These are phyloP conservation scores for Plantago elongata DNA, from an alignment of 257 asterid species.

Conservation along the genomic window DNA sequence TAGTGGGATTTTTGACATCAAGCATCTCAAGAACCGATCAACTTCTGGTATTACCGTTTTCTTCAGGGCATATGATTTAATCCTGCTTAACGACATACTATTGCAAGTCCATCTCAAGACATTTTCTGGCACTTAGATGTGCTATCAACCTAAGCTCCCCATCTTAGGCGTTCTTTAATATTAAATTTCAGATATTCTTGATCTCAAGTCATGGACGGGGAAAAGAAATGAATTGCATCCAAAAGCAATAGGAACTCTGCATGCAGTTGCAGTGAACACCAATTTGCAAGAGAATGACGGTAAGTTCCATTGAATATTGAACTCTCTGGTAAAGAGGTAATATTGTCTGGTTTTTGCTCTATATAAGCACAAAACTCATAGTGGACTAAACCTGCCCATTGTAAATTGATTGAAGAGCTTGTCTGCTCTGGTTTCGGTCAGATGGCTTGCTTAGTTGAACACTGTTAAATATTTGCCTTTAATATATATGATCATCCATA, in stretches of 20 bases:
- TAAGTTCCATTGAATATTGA: constrained; percentile 21
- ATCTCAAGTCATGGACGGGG: constrained; percentile 80
- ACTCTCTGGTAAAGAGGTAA: background rate
- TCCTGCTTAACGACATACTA: background rate
- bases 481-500: background rate
- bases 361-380: background rate
- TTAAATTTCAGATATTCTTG: constrained; percentile 53
- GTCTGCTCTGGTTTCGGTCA: background rate
- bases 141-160: constrained; percentile 5
- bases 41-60: constrained; percentile 47
- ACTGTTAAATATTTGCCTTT: background rate
- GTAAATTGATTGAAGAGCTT: background rate
- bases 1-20: constrained; percentile 74
- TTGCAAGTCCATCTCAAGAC: background rate
- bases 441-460: background rate
- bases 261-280: constrained; percentile 84
- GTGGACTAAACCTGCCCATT: too few relatives aligned
- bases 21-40: constrained; percentile 63
- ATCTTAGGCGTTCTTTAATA: constrained; percentile 10
- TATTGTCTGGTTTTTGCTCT: background rate
- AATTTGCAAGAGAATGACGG: constrained; percentile 91
- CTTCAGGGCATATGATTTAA: background rate
- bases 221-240: constrained; percentile 81
- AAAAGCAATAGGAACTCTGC: constrained; percentile 63
- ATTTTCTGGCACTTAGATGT: background rate